Evolutionary conservation across 306 rosid species (phyloP), one percentile per base, ranked within the genome.

Genomic region (Quercus parvula): DNA sequence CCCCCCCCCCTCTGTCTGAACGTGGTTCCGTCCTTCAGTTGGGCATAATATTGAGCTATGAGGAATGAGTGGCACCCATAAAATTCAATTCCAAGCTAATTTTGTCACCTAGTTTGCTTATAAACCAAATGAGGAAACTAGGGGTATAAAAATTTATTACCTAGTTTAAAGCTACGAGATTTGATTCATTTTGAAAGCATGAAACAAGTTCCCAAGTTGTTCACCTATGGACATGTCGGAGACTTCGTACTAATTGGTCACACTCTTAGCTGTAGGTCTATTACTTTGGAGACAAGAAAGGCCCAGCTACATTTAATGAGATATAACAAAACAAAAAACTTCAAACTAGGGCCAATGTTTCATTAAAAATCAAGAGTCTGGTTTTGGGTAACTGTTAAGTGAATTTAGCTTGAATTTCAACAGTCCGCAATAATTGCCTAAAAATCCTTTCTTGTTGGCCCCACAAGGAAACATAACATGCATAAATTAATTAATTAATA

Each of bases 201-300:
- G 46, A 25, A 71, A 31, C 79, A 77, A 75, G 78, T 75, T 80
- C 79, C 87, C 35, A 84, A 33, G 77, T 64, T 35, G 56, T 24
- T 58, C 35, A 38, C 35, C 20, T 0, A 5, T 20, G 25, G 49
- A 3, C 5, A 35, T n/a, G 69, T 19, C 56, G 57, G 63, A 44
- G 22, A 9, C 33, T 41, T 19, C 22, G 51, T 19, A 71, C 12
- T 3, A 46, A 44, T 25, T 63, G 57, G 72, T 1, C 44, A 52
- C 44, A 62, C 46, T 31, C 74, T 46, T 84, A 72, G 79, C 78
- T 72, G 82, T 31, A 68, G 70, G 68, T 25, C 74, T 30, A 15
- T 66, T n/a, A 74, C 82, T 82, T 79, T 79, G 1, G 20, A 67
- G 80, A 74, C 86, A 85, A 62, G 81, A 57, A 73, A 82, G 82